Evolutionary conservation across 257 asterid genomes (phyloP).

Genomic region (Coffea canephora): DNA sequence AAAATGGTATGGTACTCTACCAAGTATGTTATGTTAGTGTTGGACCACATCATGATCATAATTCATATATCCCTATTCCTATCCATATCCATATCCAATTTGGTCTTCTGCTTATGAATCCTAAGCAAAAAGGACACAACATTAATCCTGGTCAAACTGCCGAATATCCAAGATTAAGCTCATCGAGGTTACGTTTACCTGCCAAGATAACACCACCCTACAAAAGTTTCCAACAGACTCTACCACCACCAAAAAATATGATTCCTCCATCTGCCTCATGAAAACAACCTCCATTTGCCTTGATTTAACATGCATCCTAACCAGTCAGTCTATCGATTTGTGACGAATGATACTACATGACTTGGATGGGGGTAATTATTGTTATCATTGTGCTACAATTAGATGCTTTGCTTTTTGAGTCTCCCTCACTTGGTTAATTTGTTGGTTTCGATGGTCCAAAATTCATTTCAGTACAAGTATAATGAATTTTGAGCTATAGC

Average conservation of each 20-base stretch:
- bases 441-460: no score
- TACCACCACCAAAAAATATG: neutral
- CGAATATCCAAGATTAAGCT: neutral
- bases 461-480: no score
- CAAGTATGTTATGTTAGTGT: slow-evolving; percentile 6
- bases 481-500: no score
- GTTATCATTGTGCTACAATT: no score
- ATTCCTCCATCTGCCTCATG: neutral
- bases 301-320: neutral
- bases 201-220: slow-evolving; percentile 1
- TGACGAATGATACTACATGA: neutral
- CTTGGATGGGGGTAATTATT: neutral
- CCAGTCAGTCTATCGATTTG: neutral
- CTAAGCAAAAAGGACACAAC: slow-evolving; percentile 1
- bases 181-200: slow-evolving; percentile 8
- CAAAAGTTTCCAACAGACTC: neutral
- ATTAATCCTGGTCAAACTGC: slow-evolving; percentile 13
- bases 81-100: slow-evolving; percentile 9
- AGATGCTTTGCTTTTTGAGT: neutral
- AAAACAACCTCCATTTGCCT: neutral
- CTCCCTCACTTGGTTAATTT: no score
- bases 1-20: neutral
- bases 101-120: slow-evolving; percentile 4
- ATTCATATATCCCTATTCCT: no score
- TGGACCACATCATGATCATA: slow-evolving; percentile 10